A percentile compares a stretch with the other conserved stretches of the same genome.
These are phyloP conservation scores for Phialophora expanda DNA, from an alignment of 2,329 filamentous ascomycete genomes.

Conservation along the genomic window DNA sequence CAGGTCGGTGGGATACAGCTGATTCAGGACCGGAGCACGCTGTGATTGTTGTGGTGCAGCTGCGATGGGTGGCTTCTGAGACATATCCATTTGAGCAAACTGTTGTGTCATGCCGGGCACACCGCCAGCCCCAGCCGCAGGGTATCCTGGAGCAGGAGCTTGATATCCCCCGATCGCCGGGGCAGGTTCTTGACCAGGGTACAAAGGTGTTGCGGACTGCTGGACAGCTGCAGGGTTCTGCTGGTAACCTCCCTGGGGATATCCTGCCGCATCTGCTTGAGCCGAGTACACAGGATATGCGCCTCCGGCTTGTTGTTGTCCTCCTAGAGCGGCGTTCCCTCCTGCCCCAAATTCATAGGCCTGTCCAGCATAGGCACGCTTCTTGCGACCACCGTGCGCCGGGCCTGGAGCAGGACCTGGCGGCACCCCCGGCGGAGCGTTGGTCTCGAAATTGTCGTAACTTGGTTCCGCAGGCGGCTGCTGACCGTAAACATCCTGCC, in stretches of 20 bases:
- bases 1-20: conserved; percentile 89
- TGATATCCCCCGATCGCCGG: conserved; percentile 67
- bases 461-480: conserved; percentile 46
- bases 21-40: conserved; percentile 64
- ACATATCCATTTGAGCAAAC: conserved; percentile 78
- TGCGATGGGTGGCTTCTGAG: conserved; percentile 56
- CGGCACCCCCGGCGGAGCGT: conserved; percentile 44
- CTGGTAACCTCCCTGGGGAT: conserved; percentile 51
- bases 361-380: conserved; percentile 90
- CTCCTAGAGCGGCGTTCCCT: conserved; percentile 72
- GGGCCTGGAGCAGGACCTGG: conserved; percentile 42
- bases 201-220: conserved; percentile 41
- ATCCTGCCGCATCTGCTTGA: conserved; percentile 54
- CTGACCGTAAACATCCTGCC: conserved; percentile 55
- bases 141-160: conserved; percentile 70
- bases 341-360: conserved; percentile 91
- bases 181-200: conserved; percentile 49
- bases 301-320: conserved; percentile 59
- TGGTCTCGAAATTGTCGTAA: conserved; percentile 47
- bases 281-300: conserved; percentile 68
- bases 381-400: conserved; percentile 65
- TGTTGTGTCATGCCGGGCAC: conserved; percentile 78
- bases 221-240: conserved; percentile 45
- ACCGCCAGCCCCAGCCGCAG: conserved; percentile 52
- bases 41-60: conserved; percentile 55